Percentiles rank a stretch among this genome's conserved stretches.
Evolutionary conservation across 2,329 filamentous ascomycete species (phyloP).

Genomic region (Exophiala sp.): DNA sequence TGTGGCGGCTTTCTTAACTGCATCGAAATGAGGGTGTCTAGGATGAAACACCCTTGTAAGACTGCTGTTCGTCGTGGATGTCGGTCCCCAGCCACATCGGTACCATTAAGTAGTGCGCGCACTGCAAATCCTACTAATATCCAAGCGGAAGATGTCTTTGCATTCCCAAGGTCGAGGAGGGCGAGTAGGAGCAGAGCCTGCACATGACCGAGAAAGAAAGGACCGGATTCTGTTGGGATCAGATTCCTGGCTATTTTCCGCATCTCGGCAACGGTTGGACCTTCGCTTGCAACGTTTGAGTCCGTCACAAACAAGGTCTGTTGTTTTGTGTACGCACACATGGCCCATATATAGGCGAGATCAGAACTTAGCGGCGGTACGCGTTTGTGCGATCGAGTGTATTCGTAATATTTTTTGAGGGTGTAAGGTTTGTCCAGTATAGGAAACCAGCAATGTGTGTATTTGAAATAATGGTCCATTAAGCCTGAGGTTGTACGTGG

Average conservation of each 20-base stretch:
- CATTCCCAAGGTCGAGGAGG: conserved; percentile 46
- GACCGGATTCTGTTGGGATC: conserved; percentile 38
- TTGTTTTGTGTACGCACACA: conserved; percentile 37
- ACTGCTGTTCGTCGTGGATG: conserved; percentile 38
- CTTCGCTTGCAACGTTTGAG: background rate
- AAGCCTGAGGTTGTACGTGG: conserved; percentile 49
- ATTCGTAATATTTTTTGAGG: conserved; percentile 50
- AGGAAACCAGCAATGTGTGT: conserved; percentile 55
- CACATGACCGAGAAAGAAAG: conserved; percentile 39
- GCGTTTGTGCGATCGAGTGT: conserved; percentile 30
- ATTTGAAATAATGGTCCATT: conserved; percentile 53
- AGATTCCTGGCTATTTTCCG: conserved; percentile 28
- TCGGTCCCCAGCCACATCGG: conserved; percentile 21
- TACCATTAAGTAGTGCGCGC: conserved; percentile 41
- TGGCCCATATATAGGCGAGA: conserved; percentile 42
- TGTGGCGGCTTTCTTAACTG: conserved; percentile 43
- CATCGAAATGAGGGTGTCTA: conserved; percentile 49
- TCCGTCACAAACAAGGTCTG: conserved; percentile 6
- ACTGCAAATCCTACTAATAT: conserved; percentile 48
- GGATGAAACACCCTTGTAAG: conserved; percentile 48
- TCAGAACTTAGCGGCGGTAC: conserved; percentile 20
- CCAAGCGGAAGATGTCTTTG: conserved; percentile 49
- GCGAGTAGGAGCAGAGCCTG: conserved; percentile 44
- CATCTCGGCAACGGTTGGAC: conserved; percentile 9
- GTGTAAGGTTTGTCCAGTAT: conserved; percentile 54